Evolutionary conservation across 176 grass and related monocot species (phyloP), one percentile per base, ranked within the genome.

Genomic region (Oryza meyeriana): DNA sequence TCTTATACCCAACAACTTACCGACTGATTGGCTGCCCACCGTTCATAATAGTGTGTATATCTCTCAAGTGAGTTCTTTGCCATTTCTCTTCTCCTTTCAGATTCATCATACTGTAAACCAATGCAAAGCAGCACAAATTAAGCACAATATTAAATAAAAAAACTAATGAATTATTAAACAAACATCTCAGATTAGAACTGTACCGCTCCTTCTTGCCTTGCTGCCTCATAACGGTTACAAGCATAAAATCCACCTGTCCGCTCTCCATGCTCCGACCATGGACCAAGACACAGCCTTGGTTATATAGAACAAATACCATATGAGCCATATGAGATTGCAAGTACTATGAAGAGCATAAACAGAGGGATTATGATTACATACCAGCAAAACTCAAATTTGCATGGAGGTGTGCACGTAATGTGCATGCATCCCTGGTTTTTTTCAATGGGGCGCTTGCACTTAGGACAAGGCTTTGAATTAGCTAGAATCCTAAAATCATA

Each of bases 371-470:
- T 64, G 64, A 83, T 31, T 75, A 69, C 62, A 25, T 99, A 99
- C 97, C 97, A 99, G 91, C 97, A 99, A 85, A 99, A 99, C 85
- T 99, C 97, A 90, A 99, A 99, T 96, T 96, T 99, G 87, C 97
- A 99, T 39, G 97, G 95, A 76, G 95, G 95, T 33, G 95, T 97
- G 81, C 95, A 97, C 52, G 95, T 97, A 68, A 97, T 98, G 85
- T 98, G 96, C 96, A 98, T 98, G 78, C 96, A 98, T 73, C 96
- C 96, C 77, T 98, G 96, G 34, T 98, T 98, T 89, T 98, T 98
- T 69, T 98, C 96, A 87, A 98, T 98, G 75, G 96, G 96, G 2
- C 92, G 93, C 85, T 98, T 98, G 81, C 96, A 98, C 85, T 95
- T 98, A 18, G 96, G 96, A 76, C 96, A 98, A 72, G 96, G 96